Evolutionary conservation across 176 grass and related monocot species (phyloP).

Genomic region (Triticum aestivum): IWGSC_CS_RefSeq_v2.1 NC_057801.1:102007604-102008103

Average conservation of each 20-base stretch:
- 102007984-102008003: background rate
- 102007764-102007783: background rate
- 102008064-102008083: background rate
- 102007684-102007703: no score
- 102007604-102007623: no score
- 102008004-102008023: constrained; percentile 33
- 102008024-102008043: constrained; percentile 35
- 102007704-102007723: no score
- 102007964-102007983: background rate
- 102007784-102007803: constrained; percentile 28
- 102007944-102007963: background rate
- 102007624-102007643: no score
- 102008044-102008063: background rate
- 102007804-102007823: constrained; percentile 43
- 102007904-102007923: background rate
- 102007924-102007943: constrained; percentile 21
- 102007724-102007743: no score
- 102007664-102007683: no score
- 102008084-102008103: background rate
- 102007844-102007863: background rate
- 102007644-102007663: no score
- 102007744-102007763: no score
- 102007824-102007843: constrained; percentile 18
- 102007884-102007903: background rate
- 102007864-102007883: background rate